These are phyloP conservation scores for Candida insectorum DNA, from an alignment of 805 yeast species.

Conservation along the genomic window DNA sequence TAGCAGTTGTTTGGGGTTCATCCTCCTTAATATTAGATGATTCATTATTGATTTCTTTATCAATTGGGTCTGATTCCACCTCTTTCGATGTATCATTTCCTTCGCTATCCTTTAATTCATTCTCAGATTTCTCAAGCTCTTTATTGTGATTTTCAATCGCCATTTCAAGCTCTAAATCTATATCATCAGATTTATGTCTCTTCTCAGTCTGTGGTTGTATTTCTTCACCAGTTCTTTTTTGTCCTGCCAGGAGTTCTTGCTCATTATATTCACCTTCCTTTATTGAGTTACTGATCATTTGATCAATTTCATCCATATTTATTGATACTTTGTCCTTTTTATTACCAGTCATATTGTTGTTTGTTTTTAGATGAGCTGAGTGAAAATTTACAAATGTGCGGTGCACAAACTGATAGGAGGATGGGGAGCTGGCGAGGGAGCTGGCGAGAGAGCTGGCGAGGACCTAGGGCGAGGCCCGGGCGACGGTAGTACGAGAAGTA, in stretches of 20 bases:
- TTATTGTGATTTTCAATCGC: slow-evolving; percentile 4
- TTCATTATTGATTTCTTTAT: too few species aligned
- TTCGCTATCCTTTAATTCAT: background rate
- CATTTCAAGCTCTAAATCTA: slow-evolving; percentile 4
- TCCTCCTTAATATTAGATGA: too few species aligned
- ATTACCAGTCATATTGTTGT: too few species aligned
- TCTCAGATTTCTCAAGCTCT: background rate
- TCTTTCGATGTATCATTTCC: too few species aligned
- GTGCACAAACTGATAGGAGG: background rate
- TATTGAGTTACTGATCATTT: slow-evolving; percentile 13
- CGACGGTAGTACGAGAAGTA: too few species aligned
- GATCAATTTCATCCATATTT: slow-evolving; percentile 12
- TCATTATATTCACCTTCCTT: background rate
- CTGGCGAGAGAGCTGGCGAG: background rate
- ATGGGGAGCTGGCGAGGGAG: too few species aligned
- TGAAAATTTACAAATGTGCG: background rate
- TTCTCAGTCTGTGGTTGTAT: too few species aligned
- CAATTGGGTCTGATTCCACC: too few species aligned
- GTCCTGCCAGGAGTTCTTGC: too few species aligned
- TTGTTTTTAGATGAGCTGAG: background rate
- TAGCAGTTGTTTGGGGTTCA: background rate
- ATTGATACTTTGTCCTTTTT: slow-evolving; percentile 2
- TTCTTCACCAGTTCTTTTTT: too few species aligned
- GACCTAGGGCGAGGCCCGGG: background rate
- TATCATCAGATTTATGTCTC: background rate